Conservation (phyloP, 2,329 filamentous ascomycete species). For the Fusarium austroafricanum region DNA sequence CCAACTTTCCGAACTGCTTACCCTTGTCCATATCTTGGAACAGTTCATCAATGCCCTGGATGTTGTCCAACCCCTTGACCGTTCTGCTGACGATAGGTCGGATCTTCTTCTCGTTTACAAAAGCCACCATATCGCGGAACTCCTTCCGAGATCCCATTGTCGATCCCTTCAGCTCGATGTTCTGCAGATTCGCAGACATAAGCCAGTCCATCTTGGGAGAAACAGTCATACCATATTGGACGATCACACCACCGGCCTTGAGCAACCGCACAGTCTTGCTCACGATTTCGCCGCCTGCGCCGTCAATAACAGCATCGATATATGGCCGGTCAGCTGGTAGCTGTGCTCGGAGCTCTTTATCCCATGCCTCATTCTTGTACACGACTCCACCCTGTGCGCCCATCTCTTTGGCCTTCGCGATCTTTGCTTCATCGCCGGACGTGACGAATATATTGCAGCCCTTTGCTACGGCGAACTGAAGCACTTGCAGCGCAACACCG, state of each 20-base stretch:
- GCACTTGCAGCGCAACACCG: constrained; percentile 84
- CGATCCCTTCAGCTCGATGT: constrained; percentile 85
- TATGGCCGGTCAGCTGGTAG: constrained; percentile 74
- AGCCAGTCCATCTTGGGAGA: constrained; percentile 86
- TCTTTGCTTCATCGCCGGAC: constrained; percentile 78
- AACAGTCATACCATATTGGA: constrained; percentile 91
- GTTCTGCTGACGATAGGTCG: constrained; percentile 81
- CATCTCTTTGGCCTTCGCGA: constrained; percentile 75
- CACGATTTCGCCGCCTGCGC: constrained; percentile 89
- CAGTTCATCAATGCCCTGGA: constrained; percentile 81
- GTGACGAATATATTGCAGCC: constrained; percentile 87
- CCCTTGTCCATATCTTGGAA: constrained; percentile 91
- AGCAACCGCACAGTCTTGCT: constrained; percentile 74
- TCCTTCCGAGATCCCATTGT: constrained; percentile 94
- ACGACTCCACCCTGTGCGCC: constrained; percentile 85
- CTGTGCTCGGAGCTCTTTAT: constrained; percentile 74
- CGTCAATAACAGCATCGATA: constrained; percentile 88
- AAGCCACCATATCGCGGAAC: constrained; percentile 90
- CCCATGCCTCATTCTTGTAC: constrained; percentile 85
- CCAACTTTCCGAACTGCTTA: constrained; percentile 91
- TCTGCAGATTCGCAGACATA: constrained; percentile 86
- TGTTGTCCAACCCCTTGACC: constrained; percentile 77
- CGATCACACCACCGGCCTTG: constrained; percentile 85
- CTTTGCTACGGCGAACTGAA: constrained; percentile 81
- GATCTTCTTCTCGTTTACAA: constrained; percentile 79